Evolutionary conservation across 148 eudicot genomes (phyloP), one percentile per base, ranked within the genome.

Genomic region (Cornus kousa): DNA sequence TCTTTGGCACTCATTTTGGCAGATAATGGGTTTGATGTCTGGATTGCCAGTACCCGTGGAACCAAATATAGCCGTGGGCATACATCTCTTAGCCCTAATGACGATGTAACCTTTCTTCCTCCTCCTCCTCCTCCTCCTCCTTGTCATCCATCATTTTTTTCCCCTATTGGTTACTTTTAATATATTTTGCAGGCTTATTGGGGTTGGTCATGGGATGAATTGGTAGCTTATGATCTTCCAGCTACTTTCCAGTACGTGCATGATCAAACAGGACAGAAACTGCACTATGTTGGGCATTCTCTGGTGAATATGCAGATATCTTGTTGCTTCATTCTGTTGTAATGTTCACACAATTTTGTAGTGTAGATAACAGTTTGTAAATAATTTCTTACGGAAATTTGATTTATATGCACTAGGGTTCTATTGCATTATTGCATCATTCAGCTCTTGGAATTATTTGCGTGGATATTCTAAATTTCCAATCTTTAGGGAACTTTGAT

Each of bases 161-260:
- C n/a, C 22, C 31, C 37, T 48, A 10, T 57, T 5, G 20, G 46
- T 17, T 50, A 37, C 32, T 37, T 14, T 65, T 57, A 53, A 10
- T 72, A 17, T 80, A 7, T 22, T 24, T 35, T 78, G 62, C 65
- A 91, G 94, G 91, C 80, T n/a, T 91, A 86, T 65, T 91, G 94
- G 94, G 83, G 89, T 79, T 91, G 94, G 94, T 79, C 94, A 70
- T 91, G 94, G 94, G 94, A 91, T 81, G 94, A 89, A 69, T 81
- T 91, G 35, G 88, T 83, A 50, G 84, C 79, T 17, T 76, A 89
- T 79, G 94, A 91, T 75, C 87, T 89, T 59, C 92, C 91, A 0
- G 88, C 89, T 70, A 60, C 83, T 0, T 73, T 87, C 74, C 75
- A 86, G 35, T 83, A 83, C 77, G 87, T 91, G 14, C 84, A 76